A percentile compares a stretch with the other conserved stretches of the same genome.
phyloP scores from a whole-genome alignment of 768 basidiomycete species.

The Trametes coccinea region DNA sequence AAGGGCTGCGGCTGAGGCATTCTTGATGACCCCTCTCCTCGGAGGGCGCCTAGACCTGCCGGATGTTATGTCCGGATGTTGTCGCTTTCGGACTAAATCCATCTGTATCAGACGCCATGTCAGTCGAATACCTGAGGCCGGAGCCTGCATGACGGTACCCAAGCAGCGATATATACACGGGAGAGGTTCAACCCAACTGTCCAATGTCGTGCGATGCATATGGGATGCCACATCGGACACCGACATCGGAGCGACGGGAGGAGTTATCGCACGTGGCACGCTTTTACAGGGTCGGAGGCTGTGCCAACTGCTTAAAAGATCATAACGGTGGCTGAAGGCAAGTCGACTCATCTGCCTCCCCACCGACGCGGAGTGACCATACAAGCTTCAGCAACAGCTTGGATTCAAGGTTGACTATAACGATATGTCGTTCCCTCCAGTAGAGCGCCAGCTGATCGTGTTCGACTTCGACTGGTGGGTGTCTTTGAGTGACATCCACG shows the following conservation, averaged over 20 bases:
- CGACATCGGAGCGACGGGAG: background rate
- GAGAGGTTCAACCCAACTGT: no score
- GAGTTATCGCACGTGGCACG: background rate
- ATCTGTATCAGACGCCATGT: no score
- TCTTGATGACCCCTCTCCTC: background rate
- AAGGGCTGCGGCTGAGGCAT: background rate
- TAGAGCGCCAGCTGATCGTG: slow-evolving; percentile 71
- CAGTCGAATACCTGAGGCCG: no score
- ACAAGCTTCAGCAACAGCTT: no score
- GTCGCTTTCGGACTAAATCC: background rate
- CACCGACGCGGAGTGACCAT: background rate
- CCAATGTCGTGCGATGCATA: no score
- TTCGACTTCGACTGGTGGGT: slow-evolving; percentile 96
- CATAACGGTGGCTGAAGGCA: background rate
- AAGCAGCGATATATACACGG: no score
- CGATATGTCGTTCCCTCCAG: slow-evolving; percentile 23
- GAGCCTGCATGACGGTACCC: background rate
- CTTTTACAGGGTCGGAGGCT: background rate
- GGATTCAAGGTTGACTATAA: no score
- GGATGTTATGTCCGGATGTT: background rate
- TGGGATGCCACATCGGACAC: background rate
- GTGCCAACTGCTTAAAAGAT: background rate
- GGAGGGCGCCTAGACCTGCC: background rate
- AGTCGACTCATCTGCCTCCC: slow-evolving; percentile 4
- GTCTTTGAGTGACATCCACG: background rate